Conservation (phyloP, 768 basidiomycete genomes). For the Boletus subcaerulescens region DNA sequence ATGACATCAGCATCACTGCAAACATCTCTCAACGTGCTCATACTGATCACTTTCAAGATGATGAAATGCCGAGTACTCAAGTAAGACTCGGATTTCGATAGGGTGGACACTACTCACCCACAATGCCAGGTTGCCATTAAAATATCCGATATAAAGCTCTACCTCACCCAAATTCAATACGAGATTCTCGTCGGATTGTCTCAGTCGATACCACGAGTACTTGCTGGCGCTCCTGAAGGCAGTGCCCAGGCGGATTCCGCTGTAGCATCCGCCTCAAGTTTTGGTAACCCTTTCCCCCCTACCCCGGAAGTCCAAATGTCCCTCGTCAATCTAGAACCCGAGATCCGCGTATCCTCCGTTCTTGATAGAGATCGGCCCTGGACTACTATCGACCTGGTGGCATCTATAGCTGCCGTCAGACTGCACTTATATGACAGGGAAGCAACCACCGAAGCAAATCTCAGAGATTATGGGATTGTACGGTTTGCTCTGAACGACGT, state of each 20-base stretch:
- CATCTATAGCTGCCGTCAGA: slow-evolving; percentile 68
- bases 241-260: slow-evolving; percentile 29
- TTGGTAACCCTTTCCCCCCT: not conserved
- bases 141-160: slow-evolving; percentile 81
- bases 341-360: slow-evolving; percentile 40
- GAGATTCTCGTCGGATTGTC: slow-evolving; percentile 61
- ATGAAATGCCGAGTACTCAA: slow-evolving; percentile 67
- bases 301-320: slow-evolving; percentile 2
- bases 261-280: slow-evolving; percentile 15
- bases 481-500: slow-evolving; percentile 82
- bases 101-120: slow-evolving; percentile 2
- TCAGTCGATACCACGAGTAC: slow-evolving; percentile 65
- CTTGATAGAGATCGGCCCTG: slow-evolving; percentile 38
- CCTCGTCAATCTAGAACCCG: slow-evolving; percentile 45
- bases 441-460: slow-evolving; percentile 52
- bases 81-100: slow-evolving; percentile 39
- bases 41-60: slow-evolving; percentile 50
- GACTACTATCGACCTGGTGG: slow-evolving; percentile 70
- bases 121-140: slow-evolving; percentile 57
- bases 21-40: slow-evolving; percentile 62
- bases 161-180: slow-evolving; percentile 85
- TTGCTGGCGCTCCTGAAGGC: slow-evolving; percentile 48
- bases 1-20: slow-evolving; percentile 77
- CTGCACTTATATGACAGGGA: slow-evolving; percentile 80
- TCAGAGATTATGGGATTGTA: slow-evolving; percentile 80